These are phyloP conservation scores for Populus euphratica DNA, from an alignment of 345 rosid genomes.

Conservation along the genomic window DNA sequence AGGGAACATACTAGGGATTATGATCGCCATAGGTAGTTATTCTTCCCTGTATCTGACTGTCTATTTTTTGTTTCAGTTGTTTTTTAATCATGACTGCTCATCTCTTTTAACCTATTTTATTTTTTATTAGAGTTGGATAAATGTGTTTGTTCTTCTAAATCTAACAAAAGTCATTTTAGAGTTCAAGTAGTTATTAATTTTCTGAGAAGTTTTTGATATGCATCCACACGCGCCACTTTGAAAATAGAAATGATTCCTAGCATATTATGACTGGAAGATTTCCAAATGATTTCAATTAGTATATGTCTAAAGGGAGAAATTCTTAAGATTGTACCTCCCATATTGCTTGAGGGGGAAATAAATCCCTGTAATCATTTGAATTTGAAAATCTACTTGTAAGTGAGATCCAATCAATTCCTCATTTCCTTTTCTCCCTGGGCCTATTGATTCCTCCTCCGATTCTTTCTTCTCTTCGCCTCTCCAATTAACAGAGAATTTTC, in stretches of 20 bases:
- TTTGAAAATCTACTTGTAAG: background rate
- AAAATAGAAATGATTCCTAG: background rate
- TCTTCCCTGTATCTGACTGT: background rate
- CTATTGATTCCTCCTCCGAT: background rate
- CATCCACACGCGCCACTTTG: background rate
- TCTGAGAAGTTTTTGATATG: background rate
- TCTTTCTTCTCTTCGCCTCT: background rate
- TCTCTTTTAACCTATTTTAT: background rate
- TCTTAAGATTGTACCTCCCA: background rate
- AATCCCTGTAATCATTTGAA: background rate
- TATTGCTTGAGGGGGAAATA: background rate
- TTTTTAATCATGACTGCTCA: background rate
- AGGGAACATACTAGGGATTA: slow-evolving; percentile 71
- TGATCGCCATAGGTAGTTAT: slow-evolving; percentile 73
- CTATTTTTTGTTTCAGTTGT: background rate
- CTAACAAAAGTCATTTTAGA: background rate
- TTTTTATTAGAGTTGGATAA: background rate
- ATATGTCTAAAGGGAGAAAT: background rate
- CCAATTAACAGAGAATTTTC: background rate
- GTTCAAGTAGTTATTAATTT: background rate
- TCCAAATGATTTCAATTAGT: background rate
- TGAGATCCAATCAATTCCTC: background rate
- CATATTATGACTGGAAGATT: background rate
- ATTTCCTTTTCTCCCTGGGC: background rate
- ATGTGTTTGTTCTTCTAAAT: background rate